A percentile compares a stretch with the other conserved stretches of the same genome.
phyloP scores from a whole-genome alignment of 1,139 yeast genomes.

The Taiozyma onychis region DNA sequence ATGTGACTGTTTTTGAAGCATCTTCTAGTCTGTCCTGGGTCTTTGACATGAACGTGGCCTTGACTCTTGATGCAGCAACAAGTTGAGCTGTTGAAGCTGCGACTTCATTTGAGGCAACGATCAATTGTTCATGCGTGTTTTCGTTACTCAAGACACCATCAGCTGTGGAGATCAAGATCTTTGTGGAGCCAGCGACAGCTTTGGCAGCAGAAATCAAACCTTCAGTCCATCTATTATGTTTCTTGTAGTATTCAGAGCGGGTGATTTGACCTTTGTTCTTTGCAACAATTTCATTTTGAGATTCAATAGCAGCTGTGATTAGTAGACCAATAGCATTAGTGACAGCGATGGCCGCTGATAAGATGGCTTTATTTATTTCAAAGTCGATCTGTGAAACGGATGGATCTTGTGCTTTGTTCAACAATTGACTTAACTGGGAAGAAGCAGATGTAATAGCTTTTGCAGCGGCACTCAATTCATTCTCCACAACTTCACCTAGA shows the following conservation, averaged over 20 bases:
- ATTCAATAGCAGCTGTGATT: slow-evolving; percentile 72
- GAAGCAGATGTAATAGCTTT: slow-evolving; percentile 64
- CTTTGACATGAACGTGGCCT: slow-evolving; percentile 71
- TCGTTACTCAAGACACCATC: slow-evolving; percentile 68
- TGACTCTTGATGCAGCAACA: slow-evolving; percentile 88
- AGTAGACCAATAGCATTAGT: slow-evolving; percentile 73
- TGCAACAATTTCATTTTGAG: slow-evolving; percentile 78
- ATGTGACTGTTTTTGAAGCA: slow-evolving; percentile 64
- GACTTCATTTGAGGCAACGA: slow-evolving; percentile 88
- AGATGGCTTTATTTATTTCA: slow-evolving; percentile 72
- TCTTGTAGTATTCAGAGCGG: slow-evolving; percentile 74
- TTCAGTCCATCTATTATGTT: slow-evolving; percentile 91
- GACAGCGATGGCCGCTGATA: slow-evolving; percentile 76
- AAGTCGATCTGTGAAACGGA: slow-evolving; percentile 52
- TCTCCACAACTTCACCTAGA: slow-evolving; percentile 64
- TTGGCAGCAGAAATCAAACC: slow-evolving; percentile 90
- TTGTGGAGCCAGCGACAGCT: slow-evolving; percentile 83
- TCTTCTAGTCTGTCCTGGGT: slow-evolving; percentile 71
- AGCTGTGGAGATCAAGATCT: slow-evolving; percentile 73
- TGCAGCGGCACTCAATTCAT: slow-evolving; percentile 70
- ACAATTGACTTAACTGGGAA: slow-evolving; percentile 47
- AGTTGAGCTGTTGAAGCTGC: slow-evolving; percentile 92
- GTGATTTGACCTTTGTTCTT: slow-evolving; percentile 64
- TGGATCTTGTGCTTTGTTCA: slow-evolving; percentile 46
- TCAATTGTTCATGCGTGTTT: slow-evolving; percentile 75